These are phyloP conservation scores for Pichia gijzeniarum DNA, from an alignment of 805 yeast genomes.

Conservation along the genomic window DNA sequence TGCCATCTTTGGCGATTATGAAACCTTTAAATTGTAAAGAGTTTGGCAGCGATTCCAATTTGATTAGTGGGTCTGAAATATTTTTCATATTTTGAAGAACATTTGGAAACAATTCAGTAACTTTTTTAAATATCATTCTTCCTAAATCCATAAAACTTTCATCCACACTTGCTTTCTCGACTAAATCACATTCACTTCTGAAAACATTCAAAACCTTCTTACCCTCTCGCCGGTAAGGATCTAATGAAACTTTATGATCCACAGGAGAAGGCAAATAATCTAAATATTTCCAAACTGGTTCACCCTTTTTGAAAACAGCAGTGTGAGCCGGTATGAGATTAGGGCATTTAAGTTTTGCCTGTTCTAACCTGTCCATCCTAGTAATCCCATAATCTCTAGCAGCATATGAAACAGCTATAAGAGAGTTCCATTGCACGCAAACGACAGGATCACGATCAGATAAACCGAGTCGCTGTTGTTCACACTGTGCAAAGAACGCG, in stretches of 20 bases:
- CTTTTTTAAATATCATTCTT: constrained; percentile 41
- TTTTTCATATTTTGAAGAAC: constrained; percentile 20
- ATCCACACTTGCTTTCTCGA: constrained; percentile 94
- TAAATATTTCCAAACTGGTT: constrained; percentile 71
- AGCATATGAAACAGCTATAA: constrained; percentile 88
- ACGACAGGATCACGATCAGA: constrained; percentile 75
- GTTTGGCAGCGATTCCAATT: constrained; percentile 31
- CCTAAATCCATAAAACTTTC: constrained; percentile 89
- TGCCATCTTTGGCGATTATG: constrained; percentile 19
- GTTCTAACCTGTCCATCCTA: constrained; percentile 64
- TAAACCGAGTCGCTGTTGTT: constrained; percentile 66
- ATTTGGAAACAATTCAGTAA: constrained; percentile 43
- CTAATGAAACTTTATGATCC: constrained; percentile 77
- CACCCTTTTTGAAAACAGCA: constrained; percentile 87
- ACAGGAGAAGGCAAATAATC: constrained; percentile 53
- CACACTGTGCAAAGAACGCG: constrained; percentile 95
- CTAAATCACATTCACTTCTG: constrained; percentile 52
- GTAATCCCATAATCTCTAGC: constrained; percentile 80
- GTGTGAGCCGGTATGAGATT: constrained; percentile 77
- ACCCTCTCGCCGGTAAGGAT: constrained; percentile 86
- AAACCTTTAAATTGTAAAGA: constrained; percentile 28
- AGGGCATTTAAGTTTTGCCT: constrained; percentile 75
- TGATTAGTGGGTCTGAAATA: constrained; percentile 34
- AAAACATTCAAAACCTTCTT: constrained; percentile 69
- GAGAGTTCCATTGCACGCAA: constrained; percentile 86